Evolutionary conservation across 805 yeast genomes (phyloP).

Genomic region (Candida parachauliodes): DNA sequence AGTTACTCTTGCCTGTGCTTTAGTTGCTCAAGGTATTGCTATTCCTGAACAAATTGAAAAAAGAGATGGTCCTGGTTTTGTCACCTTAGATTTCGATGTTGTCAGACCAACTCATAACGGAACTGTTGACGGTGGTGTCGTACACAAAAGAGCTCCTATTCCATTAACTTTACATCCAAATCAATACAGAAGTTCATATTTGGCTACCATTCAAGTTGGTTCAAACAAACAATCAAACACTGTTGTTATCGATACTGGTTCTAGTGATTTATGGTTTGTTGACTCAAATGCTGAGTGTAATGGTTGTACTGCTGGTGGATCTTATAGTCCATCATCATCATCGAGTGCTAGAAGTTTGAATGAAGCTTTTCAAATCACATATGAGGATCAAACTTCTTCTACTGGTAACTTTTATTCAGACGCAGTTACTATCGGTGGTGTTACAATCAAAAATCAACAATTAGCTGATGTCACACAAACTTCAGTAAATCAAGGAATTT

Average conservation of each 20-base stretch:
- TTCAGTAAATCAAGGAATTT: constrained; percentile 62
- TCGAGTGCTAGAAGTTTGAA: constrained; percentile 7
- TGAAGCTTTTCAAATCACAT: constrained; percentile 9
- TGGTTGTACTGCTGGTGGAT: constrained; percentile 9
- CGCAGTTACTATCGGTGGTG: constrained; percentile 12
- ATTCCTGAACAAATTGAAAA: constrained; percentile 7
- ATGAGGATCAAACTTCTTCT: constrained; percentile 10
- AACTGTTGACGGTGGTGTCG: background rate
- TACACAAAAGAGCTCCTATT: background rate
- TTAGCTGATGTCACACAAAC: constrained; percentile 31
- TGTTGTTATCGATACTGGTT: constrained; percentile 23
- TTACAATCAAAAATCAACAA: constrained; percentile 12
- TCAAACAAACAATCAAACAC: constrained; percentile 15
- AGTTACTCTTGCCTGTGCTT: constrained; percentile 7
- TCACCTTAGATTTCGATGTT: constrained; percentile 9
- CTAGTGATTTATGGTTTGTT: constrained; percentile 26
- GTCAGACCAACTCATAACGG: background rate
- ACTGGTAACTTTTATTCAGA: constrained; percentile 17
- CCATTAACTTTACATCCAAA: constrained; percentile 4
- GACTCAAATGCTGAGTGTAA: constrained; percentile 21
- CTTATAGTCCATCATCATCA: constrained; percentile 14
- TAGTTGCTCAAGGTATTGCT: constrained; percentile 9
- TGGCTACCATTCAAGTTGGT: constrained; percentile 10
- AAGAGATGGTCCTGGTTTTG: constrained; percentile 8
- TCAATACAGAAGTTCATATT: constrained; percentile 4